phyloP scores from a whole-genome alignment of 75 land plant genomes.

The Pinus albicaulis region DNA sequence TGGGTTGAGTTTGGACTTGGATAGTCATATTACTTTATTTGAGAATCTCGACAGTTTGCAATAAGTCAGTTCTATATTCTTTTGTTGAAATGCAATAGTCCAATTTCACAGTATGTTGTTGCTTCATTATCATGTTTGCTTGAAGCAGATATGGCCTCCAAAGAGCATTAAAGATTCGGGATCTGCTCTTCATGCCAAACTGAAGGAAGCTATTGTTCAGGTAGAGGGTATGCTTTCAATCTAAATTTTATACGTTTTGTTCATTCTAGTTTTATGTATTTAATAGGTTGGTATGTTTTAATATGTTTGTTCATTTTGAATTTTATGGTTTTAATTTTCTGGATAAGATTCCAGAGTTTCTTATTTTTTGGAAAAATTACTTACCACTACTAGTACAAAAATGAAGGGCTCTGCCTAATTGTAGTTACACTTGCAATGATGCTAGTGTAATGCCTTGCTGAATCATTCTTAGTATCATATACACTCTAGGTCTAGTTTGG shows the following conservation, averaged over 20 bases:
- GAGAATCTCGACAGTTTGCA: neutral
- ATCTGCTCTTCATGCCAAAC: slow-evolving; percentile 59
- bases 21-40: neutral
- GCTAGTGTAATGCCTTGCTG: no score
- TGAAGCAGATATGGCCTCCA: slow-evolving; percentile 93
- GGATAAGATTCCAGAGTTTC: no score
- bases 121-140: neutral
- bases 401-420: no score
- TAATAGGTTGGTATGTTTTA: neutral
- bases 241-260: neutral
- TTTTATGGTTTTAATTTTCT: neutral
- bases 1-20: neutral
- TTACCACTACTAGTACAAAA: no score
- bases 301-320: neutral
- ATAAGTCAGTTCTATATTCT: neutral
- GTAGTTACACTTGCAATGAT: no score
- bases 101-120: neutral
- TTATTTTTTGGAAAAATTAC: no score
- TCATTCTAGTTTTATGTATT: neutral
- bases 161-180: slow-evolving; percentile 80
- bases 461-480: no score
- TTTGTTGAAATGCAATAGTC: neutral
- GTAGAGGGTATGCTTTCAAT: slow-evolving; percentile 21
- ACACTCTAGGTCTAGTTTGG: neutral
- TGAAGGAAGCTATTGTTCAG: slow-evolving; percentile 80